Evolutionary conservation across 352 stramenopile species (phyloP), one percentile per base, ranked within the genome.

Genomic region (Globisporangium spinosum): DNA sequence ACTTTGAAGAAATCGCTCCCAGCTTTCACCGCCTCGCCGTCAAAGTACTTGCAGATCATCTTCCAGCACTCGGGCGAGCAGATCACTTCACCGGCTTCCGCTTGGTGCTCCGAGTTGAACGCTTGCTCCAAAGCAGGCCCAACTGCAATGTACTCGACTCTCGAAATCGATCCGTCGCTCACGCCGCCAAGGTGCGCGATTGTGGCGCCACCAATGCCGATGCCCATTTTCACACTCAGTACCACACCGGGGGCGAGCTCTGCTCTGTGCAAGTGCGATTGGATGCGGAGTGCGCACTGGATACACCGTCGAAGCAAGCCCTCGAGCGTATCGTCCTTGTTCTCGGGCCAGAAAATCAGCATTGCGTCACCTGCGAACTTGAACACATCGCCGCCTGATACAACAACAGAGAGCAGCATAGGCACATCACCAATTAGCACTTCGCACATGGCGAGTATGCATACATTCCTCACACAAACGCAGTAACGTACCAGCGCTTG

Each of bases 281-380:
- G 94, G 60, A 98, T 97, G 1, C 80, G 74, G 58, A 97, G 68
- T 3, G 94, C 94, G 65, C 91, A 98, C 73, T 98, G 94, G 13
- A 96, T 69, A 20, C 85, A 89, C 13, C 93, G 81, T 2, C 89
- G 79, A 34, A 97, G 65, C 29, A 96, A 76, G 12, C 70, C 83
- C 66, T 96, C 80, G 69, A 97, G 77, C 38, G 89, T 94, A 67
- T 97, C 89, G 32, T 97, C 87, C 65, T 97, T 93, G 74, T 93
- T 93, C 68, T 91, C 83, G 10, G 87, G 88, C 93, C 93, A 98
- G 59, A 98, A 93, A 51, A 98, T 94, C 63, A 98, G 91, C 83
- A 98, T 92, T 20, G 95, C 95, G 59, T 98, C 95, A n/a, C 95
- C 95, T 13, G 95, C 95, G 69, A 98, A 98, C 80, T 98, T 98